Evolutionary conservation across 495 filamentous ascomycete genomes (phyloP).

Genomic region (Ramalina peruviana): DNA sequence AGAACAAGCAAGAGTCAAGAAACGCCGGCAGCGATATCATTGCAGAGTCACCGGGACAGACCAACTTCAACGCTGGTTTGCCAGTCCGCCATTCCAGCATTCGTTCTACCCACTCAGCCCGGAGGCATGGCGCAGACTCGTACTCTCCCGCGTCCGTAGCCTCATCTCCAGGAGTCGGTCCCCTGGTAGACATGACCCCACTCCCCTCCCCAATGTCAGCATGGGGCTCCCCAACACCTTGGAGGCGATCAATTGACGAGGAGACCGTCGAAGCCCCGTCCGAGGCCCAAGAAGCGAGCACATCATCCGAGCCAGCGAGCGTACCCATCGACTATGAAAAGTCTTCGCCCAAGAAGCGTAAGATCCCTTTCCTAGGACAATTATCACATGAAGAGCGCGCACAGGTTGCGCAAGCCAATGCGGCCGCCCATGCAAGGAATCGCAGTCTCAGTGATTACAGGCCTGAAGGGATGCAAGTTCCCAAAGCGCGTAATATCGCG

Average conservation of each 20-base stretch:
- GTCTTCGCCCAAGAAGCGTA: slow-evolving; percentile 37
- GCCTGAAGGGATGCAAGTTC: slow-evolving; percentile 51
- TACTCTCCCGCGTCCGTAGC: slow-evolving; percentile 45
- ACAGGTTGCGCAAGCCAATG: slow-evolving; percentile 18
- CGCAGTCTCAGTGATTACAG: slow-evolving; percentile 81
- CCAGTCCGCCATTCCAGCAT: slow-evolving; percentile 37
- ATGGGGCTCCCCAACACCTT: slow-evolving; percentile 57
- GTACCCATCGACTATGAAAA: slow-evolving; percentile 12
- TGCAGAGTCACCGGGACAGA: slow-evolving; percentile 21
- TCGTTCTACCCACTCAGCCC: slow-evolving; percentile 28
- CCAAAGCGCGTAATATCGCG: slow-evolving; percentile 54
- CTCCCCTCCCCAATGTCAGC: slow-evolving; percentile 75
- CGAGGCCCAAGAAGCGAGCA: not conserved
- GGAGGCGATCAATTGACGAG: slow-evolving; percentile 44
- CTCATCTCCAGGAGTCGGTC: slow-evolving; percentile 60
- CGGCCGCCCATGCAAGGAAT: slow-evolving; percentile 42
- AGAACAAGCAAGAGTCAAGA: slow-evolving; percentile 13
- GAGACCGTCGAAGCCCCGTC: slow-evolving; percentile 20
- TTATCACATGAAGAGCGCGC: slow-evolving; percentile 18
- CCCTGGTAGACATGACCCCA: slow-evolving; percentile 83
- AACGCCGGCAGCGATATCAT: slow-evolving; percentile 1
- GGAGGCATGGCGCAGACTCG: slow-evolving; percentile 35
- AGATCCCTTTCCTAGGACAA: slow-evolving; percentile 29
- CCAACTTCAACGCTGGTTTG: slow-evolving; percentile 30
- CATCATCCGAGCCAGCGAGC: not conserved